Conservation (phyloP, 2,329 filamentous ascomycete genomes). For the Calcarisporium arbuscula region DNA sequence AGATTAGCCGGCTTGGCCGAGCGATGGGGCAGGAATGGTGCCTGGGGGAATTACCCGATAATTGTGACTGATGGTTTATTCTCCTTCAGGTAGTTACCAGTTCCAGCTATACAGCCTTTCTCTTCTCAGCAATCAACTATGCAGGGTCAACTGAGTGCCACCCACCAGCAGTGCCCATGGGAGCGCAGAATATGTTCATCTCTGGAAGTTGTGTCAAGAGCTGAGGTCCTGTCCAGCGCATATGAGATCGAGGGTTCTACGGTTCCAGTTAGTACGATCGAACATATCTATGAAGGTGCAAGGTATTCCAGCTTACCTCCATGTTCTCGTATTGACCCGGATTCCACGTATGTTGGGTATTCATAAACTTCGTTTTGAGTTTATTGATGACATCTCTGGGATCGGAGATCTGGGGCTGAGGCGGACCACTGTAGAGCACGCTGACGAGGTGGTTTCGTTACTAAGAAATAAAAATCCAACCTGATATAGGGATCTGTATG, state of each 20-base stretch:
- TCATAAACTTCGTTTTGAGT: constrained; percentile 20
- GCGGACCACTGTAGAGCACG: constrained; percentile 24
- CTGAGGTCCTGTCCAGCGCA: constrained; percentile 54
- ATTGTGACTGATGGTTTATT: constrained; percentile 39
- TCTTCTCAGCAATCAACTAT: too few relatives aligned
- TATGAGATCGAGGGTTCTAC: too few relatives aligned
- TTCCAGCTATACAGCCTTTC: constrained; percentile 45
- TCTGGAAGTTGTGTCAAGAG: constrained; percentile 49
- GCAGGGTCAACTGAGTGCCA: too few relatives aligned
- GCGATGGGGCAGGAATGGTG: background rate
- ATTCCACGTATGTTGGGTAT: constrained; percentile 22
- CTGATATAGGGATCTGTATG: too few relatives aligned
- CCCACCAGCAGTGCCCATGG: constrained; percentile 43
- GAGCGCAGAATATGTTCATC: constrained; percentile 48
- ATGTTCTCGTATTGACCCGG: constrained; percentile 29
- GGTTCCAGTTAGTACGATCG: constrained; percentile 44
- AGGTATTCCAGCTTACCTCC: constrained; percentile 14
- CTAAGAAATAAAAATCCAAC: too few relatives aligned
- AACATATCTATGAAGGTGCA: background rate
- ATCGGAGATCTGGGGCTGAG: constrained; percentile 26
- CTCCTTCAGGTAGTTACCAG: constrained; percentile 44
- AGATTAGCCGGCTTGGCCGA: background rate
- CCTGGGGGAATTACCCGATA: constrained; percentile 19
- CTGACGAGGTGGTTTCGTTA: constrained; percentile 32
- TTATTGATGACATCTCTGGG: constrained; percentile 24